Conservation (phyloP, 257 asterid genomes). For the Prunella vulgaris region DNA sequence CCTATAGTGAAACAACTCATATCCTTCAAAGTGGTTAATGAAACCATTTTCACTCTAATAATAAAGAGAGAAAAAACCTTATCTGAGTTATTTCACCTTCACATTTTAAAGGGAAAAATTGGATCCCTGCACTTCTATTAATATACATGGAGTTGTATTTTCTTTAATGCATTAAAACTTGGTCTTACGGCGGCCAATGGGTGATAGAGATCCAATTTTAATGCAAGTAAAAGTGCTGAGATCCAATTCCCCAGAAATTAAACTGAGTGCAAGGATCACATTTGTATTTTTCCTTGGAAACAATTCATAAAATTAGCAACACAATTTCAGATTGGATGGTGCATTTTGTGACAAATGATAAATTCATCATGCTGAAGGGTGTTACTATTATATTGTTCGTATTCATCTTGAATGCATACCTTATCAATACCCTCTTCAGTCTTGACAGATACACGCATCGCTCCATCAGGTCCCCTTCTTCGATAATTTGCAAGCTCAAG, state of each 20-base stretch:
- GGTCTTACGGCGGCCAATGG: no score
- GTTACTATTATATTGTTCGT: not conserved
- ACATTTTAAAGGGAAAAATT: not conserved
- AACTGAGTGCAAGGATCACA: not conserved
- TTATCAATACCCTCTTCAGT: constrained; percentile 61
- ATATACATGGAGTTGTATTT: not conserved
- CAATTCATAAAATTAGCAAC: no score
- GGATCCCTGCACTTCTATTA: not conserved
- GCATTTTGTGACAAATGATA: not conserved
- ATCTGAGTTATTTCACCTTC: not conserved
- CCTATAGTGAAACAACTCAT: no score
- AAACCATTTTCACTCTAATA: no score
- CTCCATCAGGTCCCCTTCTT: constrained; percentile 82
- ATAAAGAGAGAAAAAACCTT: not conserved
- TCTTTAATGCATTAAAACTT: not conserved
- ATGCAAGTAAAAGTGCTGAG: no score
- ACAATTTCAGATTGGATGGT: not conserved
- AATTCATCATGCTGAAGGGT: not conserved
- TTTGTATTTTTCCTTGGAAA: not conserved
- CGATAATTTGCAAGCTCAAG: constrained; percentile 70
- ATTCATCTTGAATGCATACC: constrained; percentile 37
- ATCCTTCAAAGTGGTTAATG: no score
- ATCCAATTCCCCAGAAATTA: not conserved
- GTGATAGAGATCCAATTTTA: no score
- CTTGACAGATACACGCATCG: constrained; percentile 68